phyloP scores from a whole-genome alignment of 202 grass and related monocot species.

The Hordeum pubiflorum region DNA sequence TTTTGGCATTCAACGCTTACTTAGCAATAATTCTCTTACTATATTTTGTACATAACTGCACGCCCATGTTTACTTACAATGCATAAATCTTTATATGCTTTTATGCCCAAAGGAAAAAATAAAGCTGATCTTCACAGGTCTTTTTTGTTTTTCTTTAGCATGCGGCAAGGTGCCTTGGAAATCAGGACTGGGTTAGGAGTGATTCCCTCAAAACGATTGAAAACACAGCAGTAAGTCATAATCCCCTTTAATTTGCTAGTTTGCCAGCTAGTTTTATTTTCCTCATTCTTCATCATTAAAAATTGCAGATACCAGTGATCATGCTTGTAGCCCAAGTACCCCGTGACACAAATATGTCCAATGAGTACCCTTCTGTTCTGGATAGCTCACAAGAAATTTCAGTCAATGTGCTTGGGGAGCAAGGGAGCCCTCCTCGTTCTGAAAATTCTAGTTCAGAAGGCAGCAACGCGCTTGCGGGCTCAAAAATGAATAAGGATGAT shows the following conservation, averaged over 20 bases:
- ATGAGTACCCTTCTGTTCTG: constrained; percentile 57
- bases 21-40: background rate
- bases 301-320: constrained; percentile 86
- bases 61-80: constrained; percentile 1
- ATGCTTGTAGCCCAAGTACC: constrained; percentile 89
- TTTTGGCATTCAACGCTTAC: background rate
- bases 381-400: constrained; percentile 62
- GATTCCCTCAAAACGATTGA: constrained; percentile 98
- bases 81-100: background rate
- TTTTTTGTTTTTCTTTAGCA: constrained; percentile 50
- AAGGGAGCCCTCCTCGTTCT: constrained; percentile 42
- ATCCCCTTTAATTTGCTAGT: constrained; percentile 25
- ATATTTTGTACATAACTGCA: background rate
- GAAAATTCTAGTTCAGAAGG: constrained; percentile 55
- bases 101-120: background rate
- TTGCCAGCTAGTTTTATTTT: constrained; percentile 11
- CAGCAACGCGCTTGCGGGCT: constrained; percentile 39
- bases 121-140: background rate
- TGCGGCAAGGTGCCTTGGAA: constrained; percentile 87
- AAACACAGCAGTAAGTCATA: constrained; percentile 79
- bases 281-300: constrained; percentile 27
- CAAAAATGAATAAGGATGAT: constrained; percentile 57
- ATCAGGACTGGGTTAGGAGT: constrained; percentile 96
- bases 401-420: constrained; percentile 44
- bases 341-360: constrained; percentile 70